Evolutionary conservation across 768 basidiomycete species (phyloP), one percentile per base, ranked within the genome.

Genomic region (Coprinellus micaceus): DNA sequence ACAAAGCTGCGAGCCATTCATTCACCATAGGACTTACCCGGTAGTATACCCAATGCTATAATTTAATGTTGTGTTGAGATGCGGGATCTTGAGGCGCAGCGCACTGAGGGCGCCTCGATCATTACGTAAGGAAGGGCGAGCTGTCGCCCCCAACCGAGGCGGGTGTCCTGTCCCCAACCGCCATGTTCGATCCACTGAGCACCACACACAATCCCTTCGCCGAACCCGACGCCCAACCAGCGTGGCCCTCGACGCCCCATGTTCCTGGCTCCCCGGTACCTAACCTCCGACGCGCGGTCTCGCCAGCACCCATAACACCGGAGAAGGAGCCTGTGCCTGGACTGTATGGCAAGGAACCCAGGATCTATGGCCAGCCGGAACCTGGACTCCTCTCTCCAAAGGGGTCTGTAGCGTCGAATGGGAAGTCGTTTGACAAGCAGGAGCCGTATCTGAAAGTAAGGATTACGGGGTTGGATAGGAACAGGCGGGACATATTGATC

Each of bases 401-500:
- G 54, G 78, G 82, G 1, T 82, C 83, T 21, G 75, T 81, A 2
- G 78, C 80, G 25, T 77, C 85, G 0, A 91, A 90, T 66, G 91
- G 91, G 4, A 67, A 74, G 29, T 84, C 76, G 58, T 88, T 81
- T 61, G 91, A 93, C 75, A 88, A 82, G 72, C 75, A 71, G 26
- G 91, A 89, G 62, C 90, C 91, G 24, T 97, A 92, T 70, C 78
- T 99, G 58, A 80, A 92, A 66, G 91, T 96, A 46, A 80, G 93
- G 66, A 89, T 99, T 59, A 89, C 91, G 17, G 90, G 87, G 13
- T 69, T 99, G 66, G 97, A 99, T 72, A 82, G 97, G 72, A 98
- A 98, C 76, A 80, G 94, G 71, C 82, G 95, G 64, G 97, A 99
- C 66, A 87, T 97, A 60, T 82, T 98, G 67, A 80, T 99, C 67